Base-by-base conservation (phyloP, 176 grass and related monocot genomes). In the Rhipidocladum racemiflorum region DNA sequence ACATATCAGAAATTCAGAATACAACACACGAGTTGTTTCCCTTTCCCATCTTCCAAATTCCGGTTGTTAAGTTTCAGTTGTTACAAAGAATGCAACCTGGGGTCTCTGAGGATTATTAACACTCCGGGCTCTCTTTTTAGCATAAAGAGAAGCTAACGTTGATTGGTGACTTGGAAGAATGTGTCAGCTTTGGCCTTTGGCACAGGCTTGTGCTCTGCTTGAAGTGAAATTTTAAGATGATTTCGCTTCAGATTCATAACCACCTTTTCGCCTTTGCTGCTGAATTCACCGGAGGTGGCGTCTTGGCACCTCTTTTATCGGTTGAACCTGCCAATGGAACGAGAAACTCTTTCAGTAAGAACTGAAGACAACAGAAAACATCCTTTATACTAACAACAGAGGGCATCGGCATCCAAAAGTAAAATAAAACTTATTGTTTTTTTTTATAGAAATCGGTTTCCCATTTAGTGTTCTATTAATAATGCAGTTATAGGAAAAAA, bases 1-100 rank as follows among this genome's bases (percentile, higher is more conserved):
- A 7, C 46, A 66, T 27, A 50, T 20, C 21, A 68, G 12, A 49
- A 60, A n/a, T 45, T 46, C 39, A 69, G 6, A 62, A 73, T 75
- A 51, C 57, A 46, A 77, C 45, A 64, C 20, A 80, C 10, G 53
- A 54, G 8, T 45, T 48, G 39, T 56, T 61, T 60, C 39, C 7
- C 4, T 70, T 72, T 72, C 55, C 68, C 38, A 46, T 18, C 36
- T 48, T 24, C 29, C 55, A 49, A 18, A 60, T 40, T 64, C 65
- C 36, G 35, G 6, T 44, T 44, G 48, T 27, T 75, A 70, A 69
- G 32, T 75, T 74, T 23, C 18, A 75, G 63, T 24, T 29, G 43
- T 67, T 83, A 83, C 83, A 86, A 44, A 77, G 66, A 86, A 74
- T 86, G 83, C 83, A 90, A 25, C 54, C 54, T 72, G 28, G 68